These are phyloP conservation scores for Colletotrichum neosansevieriae DNA, from an alignment of 2,329 filamentous ascomycete genomes.

Conservation along the genomic window DNA sequence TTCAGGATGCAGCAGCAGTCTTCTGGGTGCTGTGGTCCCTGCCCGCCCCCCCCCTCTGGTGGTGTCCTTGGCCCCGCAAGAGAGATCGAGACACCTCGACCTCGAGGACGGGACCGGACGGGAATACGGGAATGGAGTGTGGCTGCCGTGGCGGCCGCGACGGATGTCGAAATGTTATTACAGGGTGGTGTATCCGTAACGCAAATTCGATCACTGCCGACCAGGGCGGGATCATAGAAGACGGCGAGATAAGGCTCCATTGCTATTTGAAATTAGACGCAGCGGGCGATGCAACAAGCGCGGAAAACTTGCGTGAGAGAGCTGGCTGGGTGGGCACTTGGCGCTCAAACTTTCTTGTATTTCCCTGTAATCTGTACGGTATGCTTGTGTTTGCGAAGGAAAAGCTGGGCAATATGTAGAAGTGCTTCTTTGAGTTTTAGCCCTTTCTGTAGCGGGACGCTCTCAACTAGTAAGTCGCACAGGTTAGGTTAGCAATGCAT, in stretches of 20 bases:
- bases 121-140: not conserved
- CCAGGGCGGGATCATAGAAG: not conserved
- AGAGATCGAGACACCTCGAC: constrained; percentile 12
- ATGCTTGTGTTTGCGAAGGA: constrained; percentile 14
- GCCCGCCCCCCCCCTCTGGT: no score
- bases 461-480: constrained; percentile 12
- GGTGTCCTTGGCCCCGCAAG: constrained; percentile 18
- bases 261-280: constrained; percentile 12
- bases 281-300: constrained; percentile 11
- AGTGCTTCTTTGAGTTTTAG: constrained; percentile 17
- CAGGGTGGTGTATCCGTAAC: not conserved
- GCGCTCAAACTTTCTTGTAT: not conserved
- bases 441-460: constrained; percentile 31
- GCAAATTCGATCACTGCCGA: not conserved
- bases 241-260: not conserved
- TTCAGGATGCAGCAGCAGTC: not conserved
- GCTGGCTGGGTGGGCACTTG: not conserved
- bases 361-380: not conserved
- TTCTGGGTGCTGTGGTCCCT: no score
- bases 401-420: constrained; percentile 10
- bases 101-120: no score
- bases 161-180: constrained; percentile 1
- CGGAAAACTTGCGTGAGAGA: not conserved
- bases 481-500: not conserved
- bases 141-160: not conserved